phyloP scores from a whole-genome alignment of 2,329 filamentous ascomycete genomes.

The Didymella pinodella region DNA sequence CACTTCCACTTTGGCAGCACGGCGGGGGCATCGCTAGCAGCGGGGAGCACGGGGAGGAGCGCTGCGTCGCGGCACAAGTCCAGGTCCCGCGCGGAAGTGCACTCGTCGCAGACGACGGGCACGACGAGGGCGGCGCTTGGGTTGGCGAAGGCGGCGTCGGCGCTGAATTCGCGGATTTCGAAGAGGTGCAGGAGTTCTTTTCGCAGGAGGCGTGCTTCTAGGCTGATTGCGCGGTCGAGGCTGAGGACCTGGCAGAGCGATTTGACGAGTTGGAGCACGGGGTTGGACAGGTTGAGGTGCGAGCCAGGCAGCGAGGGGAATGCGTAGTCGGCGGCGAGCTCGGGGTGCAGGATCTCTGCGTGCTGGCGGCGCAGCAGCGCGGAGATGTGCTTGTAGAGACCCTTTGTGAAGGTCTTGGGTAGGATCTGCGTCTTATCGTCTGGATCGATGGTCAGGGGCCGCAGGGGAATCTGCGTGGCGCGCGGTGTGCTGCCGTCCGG shows the following conservation, averaged over 20 bases:
- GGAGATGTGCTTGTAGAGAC: conserved; percentile 86
- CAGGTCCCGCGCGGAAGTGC: conserved; percentile 85
- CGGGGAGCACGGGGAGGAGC: conserved; percentile 65
- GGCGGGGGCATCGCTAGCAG: conserved; percentile 25
- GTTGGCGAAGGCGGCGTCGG: conserved; percentile 86
- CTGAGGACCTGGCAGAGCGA: conserved; percentile 89
- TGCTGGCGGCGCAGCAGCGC: conserved; percentile 84
- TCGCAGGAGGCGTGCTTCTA: conserved; percentile 86
- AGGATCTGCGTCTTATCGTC: conserved; percentile 72
- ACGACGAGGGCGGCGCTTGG: conserved; percentile 79
- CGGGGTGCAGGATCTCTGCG: conserved; percentile 86
- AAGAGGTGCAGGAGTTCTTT: conserved; percentile 90
- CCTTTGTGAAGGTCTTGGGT: conserved; percentile 84
- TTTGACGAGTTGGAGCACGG: conserved; percentile 90
- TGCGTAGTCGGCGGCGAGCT: conserved; percentile 83
- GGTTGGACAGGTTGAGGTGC: conserved; percentile 69
- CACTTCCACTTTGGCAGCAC: conserved; percentile 77
- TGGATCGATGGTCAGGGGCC: conserved; percentile 61
- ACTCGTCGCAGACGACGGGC: conserved; percentile 86
- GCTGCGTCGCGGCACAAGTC: conserved; percentile 92
- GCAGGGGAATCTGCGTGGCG: conserved; percentile 67
- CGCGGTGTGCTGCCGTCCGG: conserved; percentile 62
- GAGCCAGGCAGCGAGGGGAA: conserved; percentile 84
- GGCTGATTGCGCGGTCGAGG: conserved; percentile 86
- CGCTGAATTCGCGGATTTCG: conserved; percentile 92